Conservation (phyloP, 805 yeast species). For the Pichia phayaonensis region DNA sequence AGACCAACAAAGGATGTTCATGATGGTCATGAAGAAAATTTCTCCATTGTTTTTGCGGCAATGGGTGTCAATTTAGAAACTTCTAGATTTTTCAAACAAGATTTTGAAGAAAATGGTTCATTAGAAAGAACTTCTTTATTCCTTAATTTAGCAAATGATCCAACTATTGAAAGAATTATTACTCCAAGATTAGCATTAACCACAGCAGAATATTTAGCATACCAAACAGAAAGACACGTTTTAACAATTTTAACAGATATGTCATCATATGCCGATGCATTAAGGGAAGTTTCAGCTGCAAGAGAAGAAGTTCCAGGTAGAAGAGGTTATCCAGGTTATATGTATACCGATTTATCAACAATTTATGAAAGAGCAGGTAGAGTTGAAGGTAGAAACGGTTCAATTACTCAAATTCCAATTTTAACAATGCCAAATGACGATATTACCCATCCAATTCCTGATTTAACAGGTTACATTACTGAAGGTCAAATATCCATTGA, state of each 20-base stretch:
- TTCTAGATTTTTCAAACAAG: constrained; percentile 97
- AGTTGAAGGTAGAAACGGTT: constrained; percentile 99
- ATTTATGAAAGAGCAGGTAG: constrained; percentile 99
- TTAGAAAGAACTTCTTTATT: constrained; percentile 95
- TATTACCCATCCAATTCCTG: constrained; percentile 99
- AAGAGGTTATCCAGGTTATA: constrained; percentile 99
- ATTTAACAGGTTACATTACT: constrained; percentile 98
- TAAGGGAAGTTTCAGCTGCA: constrained; percentile 99
- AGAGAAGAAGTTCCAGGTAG: constrained; percentile 99
- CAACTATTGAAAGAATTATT: constrained; percentile 98
- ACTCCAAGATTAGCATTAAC: constrained; percentile 98
- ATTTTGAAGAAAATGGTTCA: constrained; percentile 98
- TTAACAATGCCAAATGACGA: constrained; percentile 99
- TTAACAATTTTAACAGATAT: constrained; percentile 96
- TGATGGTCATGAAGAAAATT: constrained; percentile 99
- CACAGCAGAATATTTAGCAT: constrained; percentile 97
- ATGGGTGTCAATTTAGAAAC: constrained; percentile 99
- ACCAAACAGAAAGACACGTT: constrained; percentile 98
- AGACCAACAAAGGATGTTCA: constrained; percentile 99
- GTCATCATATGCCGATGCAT: constrained; percentile 99
- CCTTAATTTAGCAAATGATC: constrained; percentile 97
- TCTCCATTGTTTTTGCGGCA: constrained; percentile 98
- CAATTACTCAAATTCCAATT: constrained; percentile 97
- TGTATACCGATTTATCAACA: constrained; percentile 99
- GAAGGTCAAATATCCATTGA: constrained; percentile 98